These are phyloP conservation scores for Arthrobotrys iridis DNA, from an alignment of 2,329 filamentous ascomycete species.

Conservation along the genomic window DNA sequence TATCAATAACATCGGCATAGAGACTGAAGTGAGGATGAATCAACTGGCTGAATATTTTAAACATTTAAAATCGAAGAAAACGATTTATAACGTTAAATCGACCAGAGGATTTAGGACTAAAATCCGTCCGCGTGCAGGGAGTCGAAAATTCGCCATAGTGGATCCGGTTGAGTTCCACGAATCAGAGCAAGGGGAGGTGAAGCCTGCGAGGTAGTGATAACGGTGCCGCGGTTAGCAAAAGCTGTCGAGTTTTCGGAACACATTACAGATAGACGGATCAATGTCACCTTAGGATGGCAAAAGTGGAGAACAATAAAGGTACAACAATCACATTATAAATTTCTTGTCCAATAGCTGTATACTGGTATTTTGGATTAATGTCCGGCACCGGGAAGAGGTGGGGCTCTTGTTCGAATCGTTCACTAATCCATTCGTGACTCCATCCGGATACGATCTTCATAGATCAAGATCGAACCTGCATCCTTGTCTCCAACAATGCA, in stretches of 20 bases:
- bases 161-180: slow-evolving; percentile 43
- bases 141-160: slow-evolving; percentile 30
- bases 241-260: background rate
- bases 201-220: slow-evolving; percentile 10
- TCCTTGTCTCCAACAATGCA: background rate
- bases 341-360: background rate
- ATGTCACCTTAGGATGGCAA: background rate
- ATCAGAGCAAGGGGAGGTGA: slow-evolving; percentile 15
- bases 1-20: background rate
- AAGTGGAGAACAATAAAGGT: background rate
- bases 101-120: slow-evolving; percentile 32
- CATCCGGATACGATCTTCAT: too few species aligned
- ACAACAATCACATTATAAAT: too few species aligned
- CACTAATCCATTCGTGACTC: background rate
- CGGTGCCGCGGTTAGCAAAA: too few species aligned
- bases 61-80: background rate
- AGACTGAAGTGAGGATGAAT: background rate
- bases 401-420: background rate
- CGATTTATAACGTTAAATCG: slow-evolving; percentile 12
- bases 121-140: slow-evolving; percentile 40
- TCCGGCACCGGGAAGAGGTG: background rate
- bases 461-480: too few species aligned
- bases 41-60: background rate
- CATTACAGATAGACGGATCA: too few species aligned
- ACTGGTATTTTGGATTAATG: too few species aligned